phyloP scores from a whole-genome alignment of 129 eudicot species.

The Arctium minus region DNA sequence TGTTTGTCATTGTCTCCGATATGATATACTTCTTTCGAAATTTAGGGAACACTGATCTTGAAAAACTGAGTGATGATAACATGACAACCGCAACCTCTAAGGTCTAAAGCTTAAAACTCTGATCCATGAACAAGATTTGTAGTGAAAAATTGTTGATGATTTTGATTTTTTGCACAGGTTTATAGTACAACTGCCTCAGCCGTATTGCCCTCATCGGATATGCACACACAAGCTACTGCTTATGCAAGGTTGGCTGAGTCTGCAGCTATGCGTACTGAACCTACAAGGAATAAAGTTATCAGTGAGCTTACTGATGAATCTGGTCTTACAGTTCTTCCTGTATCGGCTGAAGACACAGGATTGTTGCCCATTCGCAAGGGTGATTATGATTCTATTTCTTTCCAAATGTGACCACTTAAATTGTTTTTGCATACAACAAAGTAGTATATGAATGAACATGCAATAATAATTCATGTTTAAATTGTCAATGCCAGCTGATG shows the following conservation, averaged over 20 bases:
- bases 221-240: constrained; percentile 72
- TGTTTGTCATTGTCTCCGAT: constrained; percentile 12
- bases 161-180: constrained; percentile 39
- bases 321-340: constrained; percentile 58
- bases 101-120: constrained; percentile 13
- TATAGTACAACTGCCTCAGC: constrained; percentile 27
- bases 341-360: constrained; percentile 88
- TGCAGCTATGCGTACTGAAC: constrained; percentile 31
- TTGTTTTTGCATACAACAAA: background rate
- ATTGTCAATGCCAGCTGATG: constrained; percentile 43
- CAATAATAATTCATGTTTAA: background rate
- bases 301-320: constrained; percentile 10
- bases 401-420: background rate
- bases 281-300: constrained; percentile 34
- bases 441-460: background rate
- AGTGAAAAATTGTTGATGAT: background rate
- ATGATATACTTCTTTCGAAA: background rate
- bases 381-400: constrained; percentile 14
- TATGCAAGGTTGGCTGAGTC: constrained; percentile 73
- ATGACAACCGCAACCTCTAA: constrained; percentile 16
- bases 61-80: constrained; percentile 23
- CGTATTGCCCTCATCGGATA: constrained; percentile 40
- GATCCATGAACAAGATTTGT: background rate
- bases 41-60: constrained; percentile 36
- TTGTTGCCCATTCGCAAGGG: constrained; percentile 71